Conservation (phyloP, 495 filamentous ascomycete species). For the Thermothielavioides terrestris region DNA sequence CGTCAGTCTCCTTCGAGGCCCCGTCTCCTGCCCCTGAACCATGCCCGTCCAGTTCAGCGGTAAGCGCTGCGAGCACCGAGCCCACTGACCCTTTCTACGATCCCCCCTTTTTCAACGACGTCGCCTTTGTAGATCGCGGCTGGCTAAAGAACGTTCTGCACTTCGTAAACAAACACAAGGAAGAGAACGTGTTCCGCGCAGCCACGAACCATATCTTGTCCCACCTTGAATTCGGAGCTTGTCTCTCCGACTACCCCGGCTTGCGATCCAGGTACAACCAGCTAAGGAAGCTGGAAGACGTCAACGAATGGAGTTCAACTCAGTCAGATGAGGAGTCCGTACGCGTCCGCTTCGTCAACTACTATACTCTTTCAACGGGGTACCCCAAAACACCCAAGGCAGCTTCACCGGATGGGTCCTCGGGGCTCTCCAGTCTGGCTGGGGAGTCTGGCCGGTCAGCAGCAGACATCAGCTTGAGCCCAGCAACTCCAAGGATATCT, state of each 20-base stretch:
- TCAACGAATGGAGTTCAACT: slow-evolving; percentile 34
- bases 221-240: slow-evolving; percentile 73
- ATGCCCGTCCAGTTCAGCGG: slow-evolving; percentile 10
- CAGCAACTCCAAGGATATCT: slow-evolving; percentile 30
- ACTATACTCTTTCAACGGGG: slow-evolving; percentile 80
- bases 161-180: slow-evolving; percentile 70
- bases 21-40: slow-evolving; percentile 15
- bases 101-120: slow-evolving; percentile 65
- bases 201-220: slow-evolving; percentile 67
- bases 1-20: slow-evolving; percentile 28
- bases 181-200: slow-evolving; percentile 56
- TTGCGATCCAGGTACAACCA: slow-evolving; percentile 60
- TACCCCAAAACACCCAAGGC: slow-evolving; percentile 36
- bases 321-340: neutral
- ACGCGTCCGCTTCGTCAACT: slow-evolving; percentile 74
- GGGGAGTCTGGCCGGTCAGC: neutral
- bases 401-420: neutral
- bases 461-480: slow-evolving; percentile 1
- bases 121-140: slow-evolving; percentile 51
- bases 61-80: slow-evolving; percentile 3
- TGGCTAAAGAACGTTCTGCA: slow-evolving; percentile 60
- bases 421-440: neutral
- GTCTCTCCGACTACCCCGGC: slow-evolving; percentile 64
- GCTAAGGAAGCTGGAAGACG: slow-evolving; percentile 61
- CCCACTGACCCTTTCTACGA: slow-evolving; percentile 57